Base-by-base conservation (phyloP, 768 basidiomycete species). In the Pulveroboletus frians region DNA sequence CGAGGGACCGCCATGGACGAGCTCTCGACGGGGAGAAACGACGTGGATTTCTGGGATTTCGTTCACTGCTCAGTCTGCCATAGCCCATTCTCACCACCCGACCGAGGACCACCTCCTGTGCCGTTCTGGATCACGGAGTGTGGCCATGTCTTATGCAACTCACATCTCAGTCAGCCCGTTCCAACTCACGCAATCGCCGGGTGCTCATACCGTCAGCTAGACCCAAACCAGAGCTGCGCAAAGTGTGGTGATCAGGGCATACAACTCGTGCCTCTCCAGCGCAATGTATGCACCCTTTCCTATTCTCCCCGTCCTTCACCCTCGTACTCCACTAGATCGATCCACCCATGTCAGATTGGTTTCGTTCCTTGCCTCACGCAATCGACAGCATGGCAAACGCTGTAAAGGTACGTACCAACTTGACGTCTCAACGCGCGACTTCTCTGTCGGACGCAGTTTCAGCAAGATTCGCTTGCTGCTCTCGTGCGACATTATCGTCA, bases 51-150 rank as follows among this genome's bases (percentile, higher is more conserved):
- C 63, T 92, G 90, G 89, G 84, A 89, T 39, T 89, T 87, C 53
- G 83, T 89, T 6, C 67, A 69, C 46, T 92, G 90, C 58, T 71
- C 78, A 0, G 73, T 77, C 60, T 92, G 90, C 57, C 81, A 83
- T 54, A 73, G 87, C 23, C 77, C 82, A 0, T 92, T 85, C 57
- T 60, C 71, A 7, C 69, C 78, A 2, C 65, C 64, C n/a, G 73
- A 76, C 32, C 69, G 73, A 36, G 77, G 75, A 0, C 68, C 71
- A 1, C 75, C 83, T 9, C 72, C 76, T 3, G 69, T 87, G 23
- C 90, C 90, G 0, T 92, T 92, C 64, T 92, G 90, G 90, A 73
- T 91, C 51, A 90, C 90, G 2, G 88, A 91, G 64, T 92, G 90
- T 57, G 88, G 88, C 0, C 90, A 92, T 73, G 77, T 92, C 49